Conservation (phyloP, 2,329 filamentous ascomycete genomes). For the Ascochyta rabiei region DNA sequence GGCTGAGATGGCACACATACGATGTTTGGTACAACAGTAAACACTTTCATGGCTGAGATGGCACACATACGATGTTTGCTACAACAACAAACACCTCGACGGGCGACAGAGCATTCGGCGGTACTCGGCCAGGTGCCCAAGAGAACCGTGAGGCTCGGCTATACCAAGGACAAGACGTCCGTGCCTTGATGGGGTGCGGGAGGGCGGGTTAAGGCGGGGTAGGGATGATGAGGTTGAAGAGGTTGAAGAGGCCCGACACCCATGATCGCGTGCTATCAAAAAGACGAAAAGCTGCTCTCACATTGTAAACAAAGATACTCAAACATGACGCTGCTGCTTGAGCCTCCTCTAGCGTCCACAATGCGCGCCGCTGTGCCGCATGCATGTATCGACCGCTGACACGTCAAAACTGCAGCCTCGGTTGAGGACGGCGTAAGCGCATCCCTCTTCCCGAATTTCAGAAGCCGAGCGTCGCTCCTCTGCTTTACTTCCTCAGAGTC, state of each 20-base stretch:
- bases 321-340: neutral
- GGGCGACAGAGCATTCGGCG: neutral
- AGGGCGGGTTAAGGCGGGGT: conserved; percentile 17
- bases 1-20: no score
- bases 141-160: conserved; percentile 10
- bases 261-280: neutral
- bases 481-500: conserved; percentile 32
- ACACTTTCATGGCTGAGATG: no score
- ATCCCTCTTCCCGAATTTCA: conserved; percentile 31
- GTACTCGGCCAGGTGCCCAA: neutral
- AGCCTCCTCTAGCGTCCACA: conserved; percentile 11
- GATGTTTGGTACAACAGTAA: neutral
- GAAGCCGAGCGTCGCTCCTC: conserved; percentile 32
- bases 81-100: no score
- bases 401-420: conserved; percentile 34
- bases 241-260: neutral
- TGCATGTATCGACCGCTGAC: conserved; percentile 7
- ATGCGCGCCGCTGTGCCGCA: neutral
- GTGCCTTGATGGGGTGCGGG: conserved; percentile 8
- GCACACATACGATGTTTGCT: no score
- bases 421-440: conserved; percentile 35
- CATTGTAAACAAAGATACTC: neutral
- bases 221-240: neutral
- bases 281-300: no score
- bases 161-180: conserved; percentile 1